A percentile compares a stretch with the other conserved stretches of the same genome.
These are phyloP conservation scores for Phytophthora boehmeriae DNA, from an alignment of 352 stramenopile species.

Conservation along the genomic window DNA sequence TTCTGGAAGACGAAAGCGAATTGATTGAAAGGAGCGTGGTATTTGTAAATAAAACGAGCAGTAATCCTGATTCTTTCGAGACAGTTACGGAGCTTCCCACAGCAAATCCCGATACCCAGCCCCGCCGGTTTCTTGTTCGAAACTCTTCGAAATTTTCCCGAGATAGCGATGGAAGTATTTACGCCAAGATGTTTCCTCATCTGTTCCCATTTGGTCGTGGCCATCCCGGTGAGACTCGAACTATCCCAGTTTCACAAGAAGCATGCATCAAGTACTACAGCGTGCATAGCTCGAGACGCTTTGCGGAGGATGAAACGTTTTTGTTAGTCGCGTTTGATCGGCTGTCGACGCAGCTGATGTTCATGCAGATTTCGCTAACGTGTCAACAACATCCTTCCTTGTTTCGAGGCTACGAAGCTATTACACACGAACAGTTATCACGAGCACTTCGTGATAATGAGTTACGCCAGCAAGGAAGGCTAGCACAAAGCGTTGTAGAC, in stretches of 20 bases:
- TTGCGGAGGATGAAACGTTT: slow-evolving; percentile 11
- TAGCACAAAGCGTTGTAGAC: not conserved
- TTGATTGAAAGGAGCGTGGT: slow-evolving; percentile 5
- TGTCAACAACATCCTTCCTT: not conserved
- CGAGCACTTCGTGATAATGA: slow-evolving; percentile 3
- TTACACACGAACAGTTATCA: slow-evolving; percentile 1
- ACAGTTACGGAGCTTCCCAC: too few relatives aligned
- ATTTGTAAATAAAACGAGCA: slow-evolving; percentile 3
- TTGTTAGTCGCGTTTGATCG: slow-evolving; percentile 5
- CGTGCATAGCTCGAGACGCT: slow-evolving; percentile 1
- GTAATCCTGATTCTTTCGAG: not conserved
- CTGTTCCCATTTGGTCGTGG: slow-evolving; percentile 3
- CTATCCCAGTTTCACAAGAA: not conserved
- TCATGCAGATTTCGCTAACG: slow-evolving; percentile 3
- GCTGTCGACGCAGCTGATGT: slow-evolving; percentile 5
- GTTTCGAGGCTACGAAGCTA: slow-evolving; percentile 2
- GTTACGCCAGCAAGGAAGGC: slow-evolving; percentile 2
- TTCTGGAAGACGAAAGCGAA: slow-evolving; percentile 3
- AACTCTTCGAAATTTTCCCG: slow-evolving; percentile 5
- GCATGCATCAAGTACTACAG: slow-evolving; percentile 11
- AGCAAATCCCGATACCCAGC: not conserved
- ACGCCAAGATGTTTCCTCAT: slow-evolving; percentile 15
- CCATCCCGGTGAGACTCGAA: not conserved
- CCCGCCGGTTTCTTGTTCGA: slow-evolving; percentile 1
- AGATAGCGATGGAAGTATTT: slow-evolving; percentile 8